Base-by-base conservation (phyloP, 1,284 basidiomycete genomes). In the Phlebopus sp. region DNA sequence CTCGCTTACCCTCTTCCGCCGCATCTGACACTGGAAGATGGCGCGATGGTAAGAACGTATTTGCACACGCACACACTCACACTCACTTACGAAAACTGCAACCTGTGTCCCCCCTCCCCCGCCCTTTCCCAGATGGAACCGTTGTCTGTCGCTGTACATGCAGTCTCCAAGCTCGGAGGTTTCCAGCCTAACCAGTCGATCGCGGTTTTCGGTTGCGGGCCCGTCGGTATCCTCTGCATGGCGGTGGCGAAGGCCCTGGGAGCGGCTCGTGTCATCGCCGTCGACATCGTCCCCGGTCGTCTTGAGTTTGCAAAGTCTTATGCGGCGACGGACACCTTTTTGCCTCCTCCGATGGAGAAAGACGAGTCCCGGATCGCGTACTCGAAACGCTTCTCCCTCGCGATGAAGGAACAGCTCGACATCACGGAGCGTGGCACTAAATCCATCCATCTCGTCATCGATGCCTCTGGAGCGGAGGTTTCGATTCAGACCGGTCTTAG, bases 61-160 rank as follows among this genome's bases (percentile, higher is more conserved):
- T 32, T 5, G 38, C 37, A 18, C 14, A 30, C 38, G 25, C 7
- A 27, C n/a, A n/a, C n/a, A n/a, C n/a, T n/a, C n/a, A n/a, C n/a
- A n/a, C n/a, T n/a, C n/a, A n/a, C n/a, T n/a, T n/a, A n/a, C n/a
- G 13, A 37, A 27, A 15, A 41, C 41, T 51, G 21, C n/a, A 14
- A 45, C 38, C 19, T 10, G 31, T 49, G 15, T 42, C 14, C n/a
- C n/a, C n/a, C n/a, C n/a, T n/a, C n/a, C n/a, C n/a, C n/a, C n/a
- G n/a, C n/a, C n/a, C n/a, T n/a, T n/a, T n/a, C 46, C 6, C 58
- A 90, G 88, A 94, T 97, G 76, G 95, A 98, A 69, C 96, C 96
- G 7, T 81, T 97, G 34, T 84, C 92, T n/a, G 96, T 98, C 30
- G 96, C 84, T 5, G 81, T 97, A 11, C 94, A 98, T 68, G 85